phyloP scores from a whole-genome alignment of 768 basidiomycete genomes.

The Leccinum longicurvipes region DNA sequence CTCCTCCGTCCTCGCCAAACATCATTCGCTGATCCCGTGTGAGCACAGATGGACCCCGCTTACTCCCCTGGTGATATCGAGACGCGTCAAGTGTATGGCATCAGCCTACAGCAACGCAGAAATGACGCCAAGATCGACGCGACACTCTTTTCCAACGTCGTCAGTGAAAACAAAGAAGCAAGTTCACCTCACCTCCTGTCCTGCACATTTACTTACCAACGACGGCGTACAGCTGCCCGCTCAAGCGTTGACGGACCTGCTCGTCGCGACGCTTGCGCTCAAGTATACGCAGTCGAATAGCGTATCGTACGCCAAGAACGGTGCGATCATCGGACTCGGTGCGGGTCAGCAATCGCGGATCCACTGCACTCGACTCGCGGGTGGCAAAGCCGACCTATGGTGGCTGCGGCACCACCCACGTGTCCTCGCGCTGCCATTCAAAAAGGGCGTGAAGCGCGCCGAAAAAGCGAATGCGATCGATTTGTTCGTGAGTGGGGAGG shows the following conservation, averaged over 20 bases:
- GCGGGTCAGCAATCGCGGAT: conserved; percentile 99
- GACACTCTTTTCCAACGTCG: conserved; percentile 80
- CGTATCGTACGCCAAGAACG: conserved; percentile 91
- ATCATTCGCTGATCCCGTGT: too few species aligned
- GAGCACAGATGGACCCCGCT: conserved; percentile 91
- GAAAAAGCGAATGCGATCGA: conserved; percentile 99
- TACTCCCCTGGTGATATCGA: conserved; percentile 80
- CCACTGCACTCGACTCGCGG: conserved; percentile 97
- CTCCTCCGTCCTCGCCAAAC: too few species aligned
- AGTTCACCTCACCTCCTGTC: conserved; percentile 20
- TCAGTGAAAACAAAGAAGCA: conserved; percentile 84
- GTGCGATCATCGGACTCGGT: conserved; percentile 91
- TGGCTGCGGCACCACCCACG: conserved; percentile 57
- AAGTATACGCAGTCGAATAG: conserved; percentile 99
- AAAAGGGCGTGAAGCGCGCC: conserved; percentile 94
- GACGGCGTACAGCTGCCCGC: conserved; percentile 57
- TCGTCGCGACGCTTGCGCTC: too few species aligned
- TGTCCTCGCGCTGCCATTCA: conserved; percentile 65
- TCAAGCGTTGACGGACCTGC: conserved; percentile 81
- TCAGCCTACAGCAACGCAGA: conserved; percentile 83
- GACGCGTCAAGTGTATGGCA: conserved; percentile 93
- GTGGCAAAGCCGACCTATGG: conserved; percentile 98
- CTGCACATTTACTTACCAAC: too few species aligned
- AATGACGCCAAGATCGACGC: conserved; percentile 88
- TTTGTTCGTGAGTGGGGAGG: conserved; percentile 88